Evolutionary conservation across 148 eudicot species (phyloP), one percentile per base, ranked within the genome.

Genomic region (Polygonum maritimum): DNA sequence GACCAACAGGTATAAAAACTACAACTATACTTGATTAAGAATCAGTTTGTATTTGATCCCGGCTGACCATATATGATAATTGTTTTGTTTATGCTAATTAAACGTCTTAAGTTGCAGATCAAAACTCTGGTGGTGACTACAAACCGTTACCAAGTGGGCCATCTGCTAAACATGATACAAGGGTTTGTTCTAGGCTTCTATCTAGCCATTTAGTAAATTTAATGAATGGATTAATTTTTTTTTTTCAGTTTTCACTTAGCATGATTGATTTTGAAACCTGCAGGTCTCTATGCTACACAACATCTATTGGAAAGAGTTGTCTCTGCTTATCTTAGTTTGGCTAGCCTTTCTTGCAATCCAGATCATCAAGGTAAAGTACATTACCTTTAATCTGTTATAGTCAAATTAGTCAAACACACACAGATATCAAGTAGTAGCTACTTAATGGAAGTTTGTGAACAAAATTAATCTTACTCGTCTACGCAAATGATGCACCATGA

Each of bases 261-360:
- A 35, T 9, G 31, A 12, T 21, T 4, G 11, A 60, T 39, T 2
- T 10, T 31, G 18, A 33, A 15, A 71, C 52, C 87, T 26, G 31
- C 31, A 92, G 94, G 92, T 88, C 60, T 60, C 89, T 16, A 40
- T 89, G 35, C 26, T 82, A 1, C 31, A 80, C 76, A 92, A 89
- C 78, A 76, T 92, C 52, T 86, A 78, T 77, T 92, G 97, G 97
- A 87, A 89, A 80, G 90, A 92, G 74, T 76, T 89, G 2, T 74
- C 81, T 36, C 76, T 89, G 51, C 90, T 92, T 36, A 57, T 82
- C 19, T 83, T 81, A 51, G 94, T 92, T 65, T 92, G 97, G 97
- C 74, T 89, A 6, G 85, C 89, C 13, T 88, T 90, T 69, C 94
- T 92, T 33, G 77, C 75, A 13, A 75, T 92, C 78, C 97, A 92